These are phyloP conservation scores for Daedalea quercina DNA, from an alignment of 768 basidiomycete genomes.

Conservation along the genomic window DNA sequence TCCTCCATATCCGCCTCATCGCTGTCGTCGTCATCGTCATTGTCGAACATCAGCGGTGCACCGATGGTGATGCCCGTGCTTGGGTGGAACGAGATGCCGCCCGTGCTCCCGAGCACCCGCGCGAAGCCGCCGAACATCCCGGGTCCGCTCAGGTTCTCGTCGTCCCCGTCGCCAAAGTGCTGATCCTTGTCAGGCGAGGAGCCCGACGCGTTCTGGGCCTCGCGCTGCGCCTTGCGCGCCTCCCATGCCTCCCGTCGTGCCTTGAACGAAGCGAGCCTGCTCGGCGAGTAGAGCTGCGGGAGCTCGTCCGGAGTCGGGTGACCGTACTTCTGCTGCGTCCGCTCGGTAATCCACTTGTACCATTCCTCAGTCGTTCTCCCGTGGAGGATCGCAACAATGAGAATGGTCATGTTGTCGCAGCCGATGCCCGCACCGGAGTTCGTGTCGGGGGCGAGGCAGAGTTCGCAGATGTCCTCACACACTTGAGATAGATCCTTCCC, in stretches of 20 bases:
- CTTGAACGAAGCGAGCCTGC: constrained; percentile 56
- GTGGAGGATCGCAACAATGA: constrained; percentile 82
- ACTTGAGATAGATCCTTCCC: constrained; percentile 78
- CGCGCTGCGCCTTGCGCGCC: constrained; percentile 29
- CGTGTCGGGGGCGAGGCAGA: constrained; percentile 91
- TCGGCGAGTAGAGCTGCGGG: constrained; percentile 70
- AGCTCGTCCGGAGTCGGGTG: constrained; percentile 69
- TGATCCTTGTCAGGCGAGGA: not conserved
- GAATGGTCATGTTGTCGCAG: constrained; percentile 98
- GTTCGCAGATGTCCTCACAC: constrained; percentile 83
- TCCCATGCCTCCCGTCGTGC: constrained; percentile 54
- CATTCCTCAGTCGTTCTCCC: constrained; percentile 89
- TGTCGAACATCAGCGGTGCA: constrained; percentile 61
- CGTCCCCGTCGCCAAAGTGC: not conserved
- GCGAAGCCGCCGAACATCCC: constrained; percentile 39
- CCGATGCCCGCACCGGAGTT: constrained; percentile 89
- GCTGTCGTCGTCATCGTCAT: constrained; percentile 57
- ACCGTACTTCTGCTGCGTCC: constrained; percentile 71
- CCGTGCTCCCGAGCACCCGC: constrained; percentile 46
- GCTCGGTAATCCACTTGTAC: constrained; percentile 83
- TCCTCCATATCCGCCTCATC: constrained; percentile 22
- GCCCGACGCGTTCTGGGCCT: constrained; percentile 11
- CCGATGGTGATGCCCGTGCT: constrained; percentile 46
- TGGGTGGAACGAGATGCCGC: constrained; percentile 63
- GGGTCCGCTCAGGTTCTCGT: constrained; percentile 14